These are phyloP conservation scores for Cladosporium phlei DNA, from an alignment of 2,329 filamentous ascomycete genomes.

Conservation along the genomic window DNA sequence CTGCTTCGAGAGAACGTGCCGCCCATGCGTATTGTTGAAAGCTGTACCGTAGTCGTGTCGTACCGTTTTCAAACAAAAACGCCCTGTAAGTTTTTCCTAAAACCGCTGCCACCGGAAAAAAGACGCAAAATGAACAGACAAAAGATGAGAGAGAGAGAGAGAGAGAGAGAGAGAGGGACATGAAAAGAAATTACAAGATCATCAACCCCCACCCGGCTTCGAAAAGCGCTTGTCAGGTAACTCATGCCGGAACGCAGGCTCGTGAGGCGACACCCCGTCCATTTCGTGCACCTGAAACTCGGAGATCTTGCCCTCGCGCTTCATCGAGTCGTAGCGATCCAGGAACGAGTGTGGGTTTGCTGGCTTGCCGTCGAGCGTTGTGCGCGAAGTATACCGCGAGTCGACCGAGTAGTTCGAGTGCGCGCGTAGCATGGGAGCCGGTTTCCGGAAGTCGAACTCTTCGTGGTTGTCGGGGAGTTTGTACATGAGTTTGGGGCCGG, in stretches of 20 bases:
- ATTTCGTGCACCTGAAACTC: constrained; percentile 11
- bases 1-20: background rate
- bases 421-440: constrained; percentile 8
- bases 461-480: constrained; percentile 28
- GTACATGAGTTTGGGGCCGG: constrained; percentile 29
- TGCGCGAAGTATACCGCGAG: constrained; percentile 3
- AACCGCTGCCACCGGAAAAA: no score
- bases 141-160: no score
- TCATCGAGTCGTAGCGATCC: constrained; percentile 19
- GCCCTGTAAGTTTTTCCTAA: no score
- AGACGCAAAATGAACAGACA: no score
- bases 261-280: constrained; percentile 11
- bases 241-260: constrained; percentile 4
- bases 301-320: constrained; percentile 7
- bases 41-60: constrained; percentile 4
- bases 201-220: constrained; percentile 1
- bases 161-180: no score
- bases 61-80: no score
- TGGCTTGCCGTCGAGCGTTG: constrained; percentile 12
- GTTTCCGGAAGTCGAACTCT: constrained; percentile 20
- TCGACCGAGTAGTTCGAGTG: constrained; percentile 6
- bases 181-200: no score
- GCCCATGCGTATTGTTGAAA: background rate
- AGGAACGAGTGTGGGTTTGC: constrained; percentile 17
- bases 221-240: constrained; percentile 11